phyloP scores from a whole-genome alignment of 768 basidiomycete genomes.

The Suillus fuscotomentosus region DNA sequence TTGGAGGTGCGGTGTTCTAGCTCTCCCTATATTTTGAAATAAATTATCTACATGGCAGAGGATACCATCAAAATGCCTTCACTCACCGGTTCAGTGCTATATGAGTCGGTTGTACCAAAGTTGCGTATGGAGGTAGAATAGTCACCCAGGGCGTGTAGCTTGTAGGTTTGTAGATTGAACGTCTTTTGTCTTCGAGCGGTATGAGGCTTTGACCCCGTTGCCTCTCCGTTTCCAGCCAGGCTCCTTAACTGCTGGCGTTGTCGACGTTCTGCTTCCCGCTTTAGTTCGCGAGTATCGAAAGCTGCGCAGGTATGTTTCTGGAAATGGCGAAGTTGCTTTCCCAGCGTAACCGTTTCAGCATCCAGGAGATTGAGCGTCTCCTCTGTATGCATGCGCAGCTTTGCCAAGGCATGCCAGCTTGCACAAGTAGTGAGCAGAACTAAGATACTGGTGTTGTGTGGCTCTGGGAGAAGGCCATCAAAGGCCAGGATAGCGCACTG shows the following conservation, averaged over 20 bases:
- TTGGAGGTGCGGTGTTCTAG: slow-evolving; percentile 14
- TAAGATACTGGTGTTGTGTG: slow-evolving; percentile 8
- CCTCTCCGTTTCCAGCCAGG: neutral
- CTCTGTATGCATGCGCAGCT: slow-evolving; percentile 31
- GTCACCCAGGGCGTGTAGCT: slow-evolving; percentile 33
- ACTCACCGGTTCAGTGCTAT: slow-evolving; percentile 30
- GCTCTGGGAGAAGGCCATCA: slow-evolving; percentile 10
- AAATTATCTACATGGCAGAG: too few relatives aligned
- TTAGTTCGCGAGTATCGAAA: slow-evolving; percentile 20
- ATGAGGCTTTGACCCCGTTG: neutral
- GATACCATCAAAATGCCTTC: too few relatives aligned
- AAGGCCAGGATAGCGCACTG: slow-evolving; percentile 14
- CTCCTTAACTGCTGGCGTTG: neutral
- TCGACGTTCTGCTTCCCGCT: slow-evolving; percentile 5
- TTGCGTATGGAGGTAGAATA: slow-evolving; percentile 22
- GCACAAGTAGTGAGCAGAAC: slow-evolving; percentile 17
- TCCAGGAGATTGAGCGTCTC: slow-evolving; percentile 16
- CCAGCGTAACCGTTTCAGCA: slow-evolving; percentile 11
- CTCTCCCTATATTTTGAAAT: slow-evolving; percentile 11
- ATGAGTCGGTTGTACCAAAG: slow-evolving; percentile 34
- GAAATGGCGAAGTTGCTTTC: slow-evolving; percentile 23
- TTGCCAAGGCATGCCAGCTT: slow-evolving; percentile 22
- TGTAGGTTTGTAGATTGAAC: slow-evolving; percentile 31
- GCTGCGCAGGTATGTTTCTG: slow-evolving; percentile 12
- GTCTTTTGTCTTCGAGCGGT: neutral